Evolutionary conservation across 768 basidiomycete species (phyloP).

Genomic region (Calocybe indica): DNA sequence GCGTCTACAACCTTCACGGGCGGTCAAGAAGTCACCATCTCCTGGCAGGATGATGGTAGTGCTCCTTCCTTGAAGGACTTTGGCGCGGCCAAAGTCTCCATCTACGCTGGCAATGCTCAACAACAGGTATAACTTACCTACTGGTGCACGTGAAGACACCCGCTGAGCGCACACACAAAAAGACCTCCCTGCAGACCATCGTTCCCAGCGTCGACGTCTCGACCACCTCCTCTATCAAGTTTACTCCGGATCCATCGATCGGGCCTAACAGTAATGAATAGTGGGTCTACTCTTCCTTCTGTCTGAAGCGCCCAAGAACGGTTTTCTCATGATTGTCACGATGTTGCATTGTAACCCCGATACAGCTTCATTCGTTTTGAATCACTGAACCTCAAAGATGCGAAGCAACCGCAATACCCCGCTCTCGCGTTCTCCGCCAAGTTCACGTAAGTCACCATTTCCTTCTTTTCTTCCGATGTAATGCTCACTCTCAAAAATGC

Average conservation of each 20-base stretch:
- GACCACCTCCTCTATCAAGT: constrained; percentile 34
- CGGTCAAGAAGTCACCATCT: constrained; percentile 43
- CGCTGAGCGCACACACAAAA: background rate
- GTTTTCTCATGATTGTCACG: no score
- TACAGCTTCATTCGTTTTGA: constrained; percentile 74
- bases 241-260: constrained; percentile 44
- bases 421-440: constrained; percentile 73
- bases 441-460: constrained; percentile 51
- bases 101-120: constrained; percentile 57
- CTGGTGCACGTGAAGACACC: background rate
- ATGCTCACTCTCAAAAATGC: background rate
- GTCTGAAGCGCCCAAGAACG: background rate
- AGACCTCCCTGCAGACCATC: constrained; percentile 56
- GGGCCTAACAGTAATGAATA: constrained; percentile 54
- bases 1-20: constrained; percentile 37
- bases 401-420: constrained; percentile 44
- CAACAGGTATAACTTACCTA: constrained; percentile 44
- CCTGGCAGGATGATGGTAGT: constrained; percentile 53
- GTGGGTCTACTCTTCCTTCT: constrained; percentile 28
- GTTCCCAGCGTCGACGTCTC: constrained; percentile 45
- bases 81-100: constrained; percentile 44
- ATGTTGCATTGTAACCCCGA: no score
- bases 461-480: background rate
- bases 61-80: constrained; percentile 45
- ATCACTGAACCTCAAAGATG: constrained; percentile 49